Conservation (phyloP, 2,329 filamentous ascomycete genomes). For the Dothistroma septosporum region DNA sequence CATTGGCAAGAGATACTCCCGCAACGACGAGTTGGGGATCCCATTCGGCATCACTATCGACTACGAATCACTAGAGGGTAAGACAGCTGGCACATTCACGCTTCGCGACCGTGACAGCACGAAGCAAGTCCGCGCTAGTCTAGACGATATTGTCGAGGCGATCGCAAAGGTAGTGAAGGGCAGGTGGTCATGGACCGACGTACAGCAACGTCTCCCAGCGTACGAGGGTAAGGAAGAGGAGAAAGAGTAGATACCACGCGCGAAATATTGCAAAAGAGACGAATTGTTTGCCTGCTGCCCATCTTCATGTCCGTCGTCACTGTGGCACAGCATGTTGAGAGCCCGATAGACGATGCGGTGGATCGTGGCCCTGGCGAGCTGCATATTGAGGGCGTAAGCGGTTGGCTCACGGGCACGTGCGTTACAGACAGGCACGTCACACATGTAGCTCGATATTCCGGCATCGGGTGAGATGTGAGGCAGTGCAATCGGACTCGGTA, state of each 20-base stretch:
- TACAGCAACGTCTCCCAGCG: conserved; percentile 72
- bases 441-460: background rate
- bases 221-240: conserved; percentile 71
- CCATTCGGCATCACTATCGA: conserved; percentile 91
- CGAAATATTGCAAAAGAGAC: background rate
- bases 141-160: conserved; percentile 74
- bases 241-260: conserved; percentile 28
- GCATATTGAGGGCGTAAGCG: background rate
- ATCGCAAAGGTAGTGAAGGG: conserved; percentile 62
- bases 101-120: conserved; percentile 87
- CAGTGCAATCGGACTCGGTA: conserved; percentile 1
- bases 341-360: conserved; percentile 15
- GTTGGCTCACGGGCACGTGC: background rate
- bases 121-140: conserved; percentile 78
- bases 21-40: conserved; percentile 94
- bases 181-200: conserved; percentile 63
- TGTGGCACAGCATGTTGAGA: conserved; percentile 16
- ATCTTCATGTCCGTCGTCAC: background rate
- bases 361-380: conserved; percentile 3
- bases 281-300: background rate
- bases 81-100: conserved; percentile 62
- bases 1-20: conserved; percentile 90
- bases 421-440: conserved; percentile 2
- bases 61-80: conserved; percentile 87
- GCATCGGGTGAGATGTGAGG: background rate